Percentiles rank a stretch among this genome's conserved stretches.
phyloP scores from a whole-genome alignment of 2,329 filamentous ascomycete genomes.

The Periconia sp. region DNA sequence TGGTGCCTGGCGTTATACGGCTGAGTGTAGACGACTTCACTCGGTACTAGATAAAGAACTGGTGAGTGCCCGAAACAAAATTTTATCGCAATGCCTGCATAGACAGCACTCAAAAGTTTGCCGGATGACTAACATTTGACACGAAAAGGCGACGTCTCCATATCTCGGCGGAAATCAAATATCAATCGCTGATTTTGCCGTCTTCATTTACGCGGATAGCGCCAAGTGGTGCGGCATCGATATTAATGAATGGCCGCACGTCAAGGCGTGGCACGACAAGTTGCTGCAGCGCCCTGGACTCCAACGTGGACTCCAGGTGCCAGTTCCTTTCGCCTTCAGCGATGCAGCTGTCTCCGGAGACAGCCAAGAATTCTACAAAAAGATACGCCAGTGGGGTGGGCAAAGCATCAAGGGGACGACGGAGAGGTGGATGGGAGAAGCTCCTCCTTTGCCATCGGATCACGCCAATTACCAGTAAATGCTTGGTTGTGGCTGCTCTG shows the following conservation, averaged over 20 bases:
- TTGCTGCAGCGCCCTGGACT: neutral
- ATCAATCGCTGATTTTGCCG: neutral
- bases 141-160: neutral
- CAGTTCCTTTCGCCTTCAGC: neutral
- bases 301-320: neutral
- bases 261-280: neutral
- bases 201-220: neutral
- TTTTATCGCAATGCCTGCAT: too few relatives aligned
- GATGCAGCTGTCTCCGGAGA: neutral
- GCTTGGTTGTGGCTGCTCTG: too few relatives aligned
- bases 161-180: neutral
- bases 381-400: neutral
- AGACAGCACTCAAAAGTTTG: too few relatives aligned
- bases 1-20: neutral
- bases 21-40: neutral
- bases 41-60: neutral
- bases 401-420: neutral
- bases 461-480: neutral
- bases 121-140: neutral
- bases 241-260: neutral
- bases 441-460: neutral
- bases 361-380: neutral
- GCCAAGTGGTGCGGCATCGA: neutral
- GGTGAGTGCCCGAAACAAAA: neutral
- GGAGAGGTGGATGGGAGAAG: neutral